Percentiles rank a stretch among this genome's conserved stretches.
phyloP scores from a whole-genome alignment of 2,329 filamentous ascomycete genomes.

The Penicillium paneum region DNA sequence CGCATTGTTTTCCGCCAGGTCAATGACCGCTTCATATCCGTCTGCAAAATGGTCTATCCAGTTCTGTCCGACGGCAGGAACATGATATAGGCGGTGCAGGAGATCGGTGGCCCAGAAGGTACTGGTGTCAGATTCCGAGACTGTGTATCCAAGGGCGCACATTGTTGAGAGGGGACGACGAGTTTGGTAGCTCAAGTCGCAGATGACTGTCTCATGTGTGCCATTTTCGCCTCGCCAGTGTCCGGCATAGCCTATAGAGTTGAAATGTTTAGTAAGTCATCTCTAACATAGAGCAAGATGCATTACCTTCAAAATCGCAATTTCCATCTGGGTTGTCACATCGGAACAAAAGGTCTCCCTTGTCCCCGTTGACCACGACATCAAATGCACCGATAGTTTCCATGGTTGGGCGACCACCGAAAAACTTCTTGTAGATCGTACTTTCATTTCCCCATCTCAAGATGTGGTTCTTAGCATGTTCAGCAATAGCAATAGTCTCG shows the following conservation, averaged over 20 bases:
- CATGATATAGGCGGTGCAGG: conserved; percentile 64
- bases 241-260: conserved; percentile 58
- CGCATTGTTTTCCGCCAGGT: conserved; percentile 51
- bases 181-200: conserved; percentile 58
- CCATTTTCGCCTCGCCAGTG: conserved; percentile 66
- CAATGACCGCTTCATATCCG: conserved; percentile 54
- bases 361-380: conserved; percentile 58
- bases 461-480: conserved; percentile 61
- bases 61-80: conserved; percentile 58
- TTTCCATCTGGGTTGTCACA: conserved; percentile 68
- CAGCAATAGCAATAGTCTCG: conserved; percentile 57
- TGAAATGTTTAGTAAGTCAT: background rate
- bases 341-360: conserved; percentile 58
- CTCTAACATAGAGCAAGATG: background rate
- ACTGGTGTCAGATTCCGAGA: conserved; percentile 55
- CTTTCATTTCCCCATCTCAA: conserved; percentile 52
- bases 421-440: conserved; percentile 63
- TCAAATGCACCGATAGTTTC: conserved; percentile 62
- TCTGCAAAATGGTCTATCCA: conserved; percentile 62
- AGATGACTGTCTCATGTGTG: conserved; percentile 67
- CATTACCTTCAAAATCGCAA: conserved; percentile 51
- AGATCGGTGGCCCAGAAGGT: conserved; percentile 66
- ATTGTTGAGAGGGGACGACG: conserved; percentile 58
- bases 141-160: conserved; percentile 62
- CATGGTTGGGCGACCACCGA: conserved; percentile 58